Base-by-base conservation (phyloP, 345 rosid genomes). In the Erucastrum elatum region DNA sequence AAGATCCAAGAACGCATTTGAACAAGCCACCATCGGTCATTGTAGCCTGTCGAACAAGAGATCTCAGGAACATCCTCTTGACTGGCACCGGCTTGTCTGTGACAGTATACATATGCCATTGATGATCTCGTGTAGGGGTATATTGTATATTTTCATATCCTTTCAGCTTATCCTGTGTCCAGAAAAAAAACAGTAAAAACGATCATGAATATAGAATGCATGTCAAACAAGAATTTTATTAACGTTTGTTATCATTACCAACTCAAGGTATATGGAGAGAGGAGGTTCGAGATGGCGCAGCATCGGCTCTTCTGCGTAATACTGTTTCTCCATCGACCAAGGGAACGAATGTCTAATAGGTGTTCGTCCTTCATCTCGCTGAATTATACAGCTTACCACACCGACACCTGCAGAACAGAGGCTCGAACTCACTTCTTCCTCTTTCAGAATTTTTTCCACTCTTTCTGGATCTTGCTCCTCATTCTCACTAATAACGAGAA, bases 391-490 rank as follows among this genome's bases (percentile, higher is more conserved):
- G 83, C 97, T 93, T 55, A 96, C 86, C 72, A 95, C 98, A 77
- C 90, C 88, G 34, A 95, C 99, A 67, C 97, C 99, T 53, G 94
- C 90, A 70, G 87, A 79, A 58, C 85, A 84, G 46, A 95, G 88
- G 80, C 89, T 86, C 39, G 86, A 83, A 62, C 98, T 88, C 70
- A 93, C 82, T 86, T 90, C 93, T 84, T 87, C 84, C 77, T 86
- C 98, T 85, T 87, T 96, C 26, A 96, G 96, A 82, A 93, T 89
- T 90, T 96, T 93, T 51, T 89, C 62, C 60, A 93, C 82, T 84
- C 99, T 91, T 84, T 91, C 98, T 84, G 88, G 99, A 78, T 97
- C 99, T 87, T 96, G 99, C 85, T 93, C 99, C 85, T 93, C 99
- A 74, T 93, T 96, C 15, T 97, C 99, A 84, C 99, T 96, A 91